phyloP scores from a whole-genome alignment of 306 rosid genomes.

The Myrica gale region DNA sequence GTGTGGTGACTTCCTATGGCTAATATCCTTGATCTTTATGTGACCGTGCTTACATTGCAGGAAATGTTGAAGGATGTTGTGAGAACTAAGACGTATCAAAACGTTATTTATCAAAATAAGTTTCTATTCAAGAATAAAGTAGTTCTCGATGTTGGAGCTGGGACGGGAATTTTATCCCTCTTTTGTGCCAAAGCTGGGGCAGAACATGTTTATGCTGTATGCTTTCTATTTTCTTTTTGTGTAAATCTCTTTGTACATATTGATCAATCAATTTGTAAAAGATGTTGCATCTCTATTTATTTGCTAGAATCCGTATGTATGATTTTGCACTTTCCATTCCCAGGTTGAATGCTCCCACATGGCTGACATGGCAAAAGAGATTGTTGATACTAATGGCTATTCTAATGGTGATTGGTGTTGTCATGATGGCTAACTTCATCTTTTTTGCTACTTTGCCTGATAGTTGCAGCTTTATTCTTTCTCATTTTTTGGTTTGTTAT shows the following conservation, averaged over 20 bases:
- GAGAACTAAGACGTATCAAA: slow-evolving; percentile 93
- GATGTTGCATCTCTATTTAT: not conserved
- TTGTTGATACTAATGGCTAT: slow-evolving; percentile 79
- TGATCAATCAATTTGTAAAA: not conserved
- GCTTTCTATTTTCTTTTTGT: slow-evolving; percentile 12
- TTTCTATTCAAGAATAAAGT: slow-evolving; percentile 79
- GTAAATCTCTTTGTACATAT: not conserved
- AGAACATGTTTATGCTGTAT: slow-evolving; percentile 85
- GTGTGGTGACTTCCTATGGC: slow-evolving; percentile 7
- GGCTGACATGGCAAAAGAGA: slow-evolving; percentile 97
- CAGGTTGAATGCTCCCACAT: slow-evolving; percentile 98
- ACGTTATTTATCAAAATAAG: slow-evolving; percentile 89
- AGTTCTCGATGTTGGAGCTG: slow-evolving; percentile 99
- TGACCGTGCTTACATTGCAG: slow-evolving; percentile 43
- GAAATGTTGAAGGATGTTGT: slow-evolving; percentile 98
- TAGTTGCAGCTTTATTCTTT: slow-evolving; percentile 12
- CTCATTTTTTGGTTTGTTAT: slow-evolving; percentile 5
- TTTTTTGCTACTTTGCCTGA: not conserved
- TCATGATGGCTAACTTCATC: not conserved
- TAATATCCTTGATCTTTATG: not conserved
- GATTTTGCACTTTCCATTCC: slow-evolving; percentile 14
- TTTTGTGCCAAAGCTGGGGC: slow-evolving; percentile 99
- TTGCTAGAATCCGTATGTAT: not conserved
- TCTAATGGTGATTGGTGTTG: slow-evolving; percentile 55
- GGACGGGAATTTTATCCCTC: slow-evolving; percentile 93